Conservation (phyloP, 2,329 filamentous ascomycete genomes). For the Epichloe bromicola region DNA sequence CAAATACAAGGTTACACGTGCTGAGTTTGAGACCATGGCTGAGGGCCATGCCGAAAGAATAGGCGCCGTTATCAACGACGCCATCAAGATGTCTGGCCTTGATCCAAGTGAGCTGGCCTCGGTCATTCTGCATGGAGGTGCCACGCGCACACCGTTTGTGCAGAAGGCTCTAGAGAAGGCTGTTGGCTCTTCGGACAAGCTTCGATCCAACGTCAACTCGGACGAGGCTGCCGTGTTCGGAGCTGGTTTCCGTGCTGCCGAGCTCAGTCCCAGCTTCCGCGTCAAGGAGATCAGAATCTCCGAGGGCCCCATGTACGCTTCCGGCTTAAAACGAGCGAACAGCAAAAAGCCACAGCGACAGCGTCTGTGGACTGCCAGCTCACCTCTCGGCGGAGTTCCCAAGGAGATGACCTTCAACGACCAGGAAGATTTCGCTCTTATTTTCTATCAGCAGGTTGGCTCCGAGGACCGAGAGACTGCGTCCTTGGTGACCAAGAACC, state of each 20-base stretch:
- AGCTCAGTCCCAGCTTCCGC: constrained; percentile 86
- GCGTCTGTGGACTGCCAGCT: constrained; percentile 69
- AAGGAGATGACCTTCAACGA: constrained; percentile 82
- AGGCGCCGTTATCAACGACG: constrained; percentile 53
- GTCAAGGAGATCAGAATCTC: constrained; percentile 87
- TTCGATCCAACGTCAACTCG: constrained; percentile 89
- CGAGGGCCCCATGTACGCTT: constrained; percentile 64
- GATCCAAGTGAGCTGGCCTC: constrained; percentile 69
- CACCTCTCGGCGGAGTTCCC: constrained; percentile 57
- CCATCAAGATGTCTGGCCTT: constrained; percentile 61
- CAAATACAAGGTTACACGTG: constrained; percentile 72
- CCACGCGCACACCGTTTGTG: constrained; percentile 83
- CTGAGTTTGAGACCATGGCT: constrained; percentile 70
- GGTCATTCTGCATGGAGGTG: constrained; percentile 85
- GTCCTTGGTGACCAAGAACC: constrained; percentile 63
- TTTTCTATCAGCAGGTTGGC: constrained; percentile 62
- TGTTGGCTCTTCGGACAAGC: constrained; percentile 59
- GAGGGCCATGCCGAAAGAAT: constrained; percentile 57
- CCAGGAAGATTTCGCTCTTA: constrained; percentile 66
- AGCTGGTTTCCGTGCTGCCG: constrained; percentile 84
- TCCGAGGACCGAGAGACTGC: constrained; percentile 48
- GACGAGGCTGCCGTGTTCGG: constrained; percentile 95
- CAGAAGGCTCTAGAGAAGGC: constrained; percentile 75
- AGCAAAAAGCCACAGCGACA: constrained; percentile 61
- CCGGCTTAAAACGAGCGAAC: constrained; percentile 61